A percentile compares a stretch with the other conserved stretches of the same genome.
Conservation (phyloP, 176 grass and related monocot species). For the Cenchrus fungigraminus region DNA sequence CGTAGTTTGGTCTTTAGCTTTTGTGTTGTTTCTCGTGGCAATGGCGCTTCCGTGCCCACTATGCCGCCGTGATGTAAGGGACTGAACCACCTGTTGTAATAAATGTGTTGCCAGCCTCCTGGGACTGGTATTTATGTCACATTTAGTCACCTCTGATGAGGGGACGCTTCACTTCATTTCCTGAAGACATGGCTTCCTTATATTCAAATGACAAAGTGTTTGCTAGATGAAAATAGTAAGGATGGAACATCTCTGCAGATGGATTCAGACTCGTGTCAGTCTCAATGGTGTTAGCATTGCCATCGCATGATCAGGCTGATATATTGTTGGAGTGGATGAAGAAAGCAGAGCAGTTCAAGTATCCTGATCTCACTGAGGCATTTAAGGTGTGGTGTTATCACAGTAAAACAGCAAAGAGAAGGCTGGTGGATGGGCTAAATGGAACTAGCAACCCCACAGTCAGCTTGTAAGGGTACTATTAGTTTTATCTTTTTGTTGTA, state of each 20-base stretch:
- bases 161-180: constrained; percentile 36
- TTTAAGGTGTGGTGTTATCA: constrained; percentile 97
- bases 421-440: constrained; percentile 52
- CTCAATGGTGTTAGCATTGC: constrained; percentile 76
- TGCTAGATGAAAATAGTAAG: constrained; percentile 62
- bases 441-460: constrained; percentile 56
- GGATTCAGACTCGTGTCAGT: constrained; percentile 71
- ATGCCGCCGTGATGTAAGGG: no score
- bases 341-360: constrained; percentile 64
- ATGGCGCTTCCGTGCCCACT: no score
- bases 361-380: constrained; percentile 94
- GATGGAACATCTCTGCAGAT: constrained; percentile 52
- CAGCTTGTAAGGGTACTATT: constrained; percentile 49
- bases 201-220: constrained; percentile 62
- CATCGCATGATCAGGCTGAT: constrained; percentile 82
- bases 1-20: no score
- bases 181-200: constrained; percentile 89
- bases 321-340: constrained; percentile 87
- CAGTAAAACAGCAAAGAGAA: constrained; percentile 81
- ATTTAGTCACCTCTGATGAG: no score
- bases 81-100: no score
- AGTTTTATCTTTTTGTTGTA: constrained; percentile 43
- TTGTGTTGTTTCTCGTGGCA: no score
- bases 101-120: no score
- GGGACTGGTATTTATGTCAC: no score